Base-by-base conservation (phyloP, 2,329 filamentous ascomycete genomes). In the Geosmithia flava region DNA sequence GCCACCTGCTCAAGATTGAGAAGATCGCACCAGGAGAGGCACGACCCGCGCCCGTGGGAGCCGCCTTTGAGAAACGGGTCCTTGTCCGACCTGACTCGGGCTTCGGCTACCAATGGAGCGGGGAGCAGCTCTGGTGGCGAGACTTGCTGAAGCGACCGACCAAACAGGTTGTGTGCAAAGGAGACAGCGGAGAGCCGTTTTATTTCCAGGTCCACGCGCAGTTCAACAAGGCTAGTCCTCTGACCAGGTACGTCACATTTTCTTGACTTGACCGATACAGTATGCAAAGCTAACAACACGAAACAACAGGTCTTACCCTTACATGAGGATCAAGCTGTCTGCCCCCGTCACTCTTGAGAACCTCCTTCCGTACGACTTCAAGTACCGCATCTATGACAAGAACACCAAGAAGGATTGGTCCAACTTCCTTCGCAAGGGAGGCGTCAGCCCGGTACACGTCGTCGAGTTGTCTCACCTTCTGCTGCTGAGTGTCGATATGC, bases 361-460 rank as follows among this genome's bases (percentile, higher is more conserved):
- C 55, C 70, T 98, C 42, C 69, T 98, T 39, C 93, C 93, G 0
- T 97, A 93, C 60, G 93, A 98, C 65, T 98, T 98, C 79, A 97
- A 98, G 66, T 98, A 98, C 64, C 82, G 91, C 48, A 97, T 98
- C 48, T 98, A 97, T 60, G 93, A 98, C 70, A 96, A 94, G 69
- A 94, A 95, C 63, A 96, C 90, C 0, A 94, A 91, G 72, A 95
- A 94, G 62, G 93, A 98, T 62, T 98, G 93, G 93, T 94, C 88
- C 4, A 98, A 98, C 63, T 98, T 98, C 68, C 70, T 98, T 44
- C 81, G 93, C 49, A 97, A 96, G 65, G 93, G 94, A 23, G 94
- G 94, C 15, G 84, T 97, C 49, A 98, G 93, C 62, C 94, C 94
- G 1, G 90, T 98, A 0, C 93, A 98, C 61, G 90, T 97, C 10